A percentile compares a stretch with the other conserved stretches of the same genome.
Evolutionary conservation across 2,329 filamentous ascomycete species (phyloP).

Genomic region (Botrytis deweyae): DNA sequence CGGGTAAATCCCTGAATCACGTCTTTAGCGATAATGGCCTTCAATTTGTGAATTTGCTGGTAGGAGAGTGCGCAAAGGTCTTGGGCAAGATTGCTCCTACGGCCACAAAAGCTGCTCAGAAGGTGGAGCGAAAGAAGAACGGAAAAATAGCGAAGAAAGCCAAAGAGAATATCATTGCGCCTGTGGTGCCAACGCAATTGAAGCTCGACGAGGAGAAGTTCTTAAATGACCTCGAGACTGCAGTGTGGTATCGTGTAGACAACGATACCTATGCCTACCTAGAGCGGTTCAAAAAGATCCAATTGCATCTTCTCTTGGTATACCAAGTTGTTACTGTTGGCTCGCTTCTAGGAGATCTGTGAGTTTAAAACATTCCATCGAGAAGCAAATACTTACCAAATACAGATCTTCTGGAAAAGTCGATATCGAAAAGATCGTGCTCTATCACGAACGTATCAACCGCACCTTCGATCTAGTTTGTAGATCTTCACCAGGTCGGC

Average conservation of each 20-base stretch:
- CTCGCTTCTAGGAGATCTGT: slow-evolving; percentile 28
- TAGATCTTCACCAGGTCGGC: slow-evolving; percentile 21
- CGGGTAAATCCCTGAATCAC: slow-evolving; percentile 14
- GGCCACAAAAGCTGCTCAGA: slow-evolving; percentile 23
- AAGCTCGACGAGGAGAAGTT: slow-evolving; percentile 28
- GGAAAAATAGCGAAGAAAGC: slow-evolving; percentile 21
- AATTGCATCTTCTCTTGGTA: slow-evolving; percentile 33
- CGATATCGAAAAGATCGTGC: slow-evolving; percentile 31
- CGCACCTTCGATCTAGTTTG: slow-evolving; percentile 29
- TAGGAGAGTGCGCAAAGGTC: slow-evolving; percentile 28
- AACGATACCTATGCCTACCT: slow-evolving; percentile 17
- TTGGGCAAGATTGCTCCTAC: slow-evolving; percentile 26
- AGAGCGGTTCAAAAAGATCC: slow-evolving; percentile 29
- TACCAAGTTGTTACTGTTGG: slow-evolving; percentile 32
- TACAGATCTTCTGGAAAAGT: slow-evolving; percentile 28
- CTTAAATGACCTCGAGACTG: slow-evolving; percentile 27
- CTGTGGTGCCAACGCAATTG: slow-evolving; percentile 14
- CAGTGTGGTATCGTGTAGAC: slow-evolving; percentile 23
- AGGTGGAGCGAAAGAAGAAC: slow-evolving; percentile 24
- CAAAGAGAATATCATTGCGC: slow-evolving; percentile 7
- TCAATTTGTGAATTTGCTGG: slow-evolving; percentile 29
- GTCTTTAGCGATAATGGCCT: slow-evolving; percentile 32
- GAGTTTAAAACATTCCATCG: slow-evolving; percentile 11
- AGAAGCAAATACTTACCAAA: slow-evolving; percentile 3
- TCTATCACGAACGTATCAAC: slow-evolving; percentile 29